These are phyloP conservation scores for Leccinum ambiguum DNA, from an alignment of 1,284 basidiomycete species.

Conservation along the genomic window DNA sequence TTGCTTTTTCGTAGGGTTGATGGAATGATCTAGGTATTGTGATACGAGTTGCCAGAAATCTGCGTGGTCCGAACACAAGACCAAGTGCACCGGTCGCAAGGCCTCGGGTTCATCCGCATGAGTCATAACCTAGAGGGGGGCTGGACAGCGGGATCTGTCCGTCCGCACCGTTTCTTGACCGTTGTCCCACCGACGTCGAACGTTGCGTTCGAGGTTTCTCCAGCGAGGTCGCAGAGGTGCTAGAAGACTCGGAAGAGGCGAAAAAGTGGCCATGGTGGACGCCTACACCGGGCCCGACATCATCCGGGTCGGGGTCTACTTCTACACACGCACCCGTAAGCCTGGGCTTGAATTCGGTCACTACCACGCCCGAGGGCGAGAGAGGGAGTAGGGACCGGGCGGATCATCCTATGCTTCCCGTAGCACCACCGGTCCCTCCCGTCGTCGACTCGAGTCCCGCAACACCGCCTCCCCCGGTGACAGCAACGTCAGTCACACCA, in stretches of 20 bases:
- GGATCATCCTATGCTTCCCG: background rate
- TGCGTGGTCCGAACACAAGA: slow-evolving; percentile 50
- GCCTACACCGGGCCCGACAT: slow-evolving; percentile 19
- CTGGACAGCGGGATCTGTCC: slow-evolving; percentile 8
- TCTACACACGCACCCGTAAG: background rate
- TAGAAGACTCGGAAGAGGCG: slow-evolving; percentile 69
- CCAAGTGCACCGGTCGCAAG: slow-evolving; percentile 33
- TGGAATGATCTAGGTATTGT: slow-evolving; percentile 42
- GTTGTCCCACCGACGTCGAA: background rate
- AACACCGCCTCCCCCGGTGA: slow-evolving; percentile 15
- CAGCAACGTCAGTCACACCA: background rate
- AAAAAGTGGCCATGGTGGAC: slow-evolving; percentile 67
- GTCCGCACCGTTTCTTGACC: background rate
- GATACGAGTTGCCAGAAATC: slow-evolving; percentile 49
- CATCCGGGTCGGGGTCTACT: slow-evolving; percentile 10
- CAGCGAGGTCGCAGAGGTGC: slow-evolving; percentile 72
- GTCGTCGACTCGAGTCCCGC: slow-evolving; percentile 14
- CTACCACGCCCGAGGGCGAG: background rate
- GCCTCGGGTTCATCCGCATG: background rate
- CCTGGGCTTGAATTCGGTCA: background rate
- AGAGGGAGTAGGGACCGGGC: background rate
- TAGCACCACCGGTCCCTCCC: background rate
- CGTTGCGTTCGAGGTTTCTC: slow-evolving; percentile 6
- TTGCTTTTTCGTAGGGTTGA: background rate
- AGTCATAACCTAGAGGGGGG: background rate